phyloP scores from a whole-genome alignment of 176 grass and related monocot genomes.

The Poa annua region DNA sequence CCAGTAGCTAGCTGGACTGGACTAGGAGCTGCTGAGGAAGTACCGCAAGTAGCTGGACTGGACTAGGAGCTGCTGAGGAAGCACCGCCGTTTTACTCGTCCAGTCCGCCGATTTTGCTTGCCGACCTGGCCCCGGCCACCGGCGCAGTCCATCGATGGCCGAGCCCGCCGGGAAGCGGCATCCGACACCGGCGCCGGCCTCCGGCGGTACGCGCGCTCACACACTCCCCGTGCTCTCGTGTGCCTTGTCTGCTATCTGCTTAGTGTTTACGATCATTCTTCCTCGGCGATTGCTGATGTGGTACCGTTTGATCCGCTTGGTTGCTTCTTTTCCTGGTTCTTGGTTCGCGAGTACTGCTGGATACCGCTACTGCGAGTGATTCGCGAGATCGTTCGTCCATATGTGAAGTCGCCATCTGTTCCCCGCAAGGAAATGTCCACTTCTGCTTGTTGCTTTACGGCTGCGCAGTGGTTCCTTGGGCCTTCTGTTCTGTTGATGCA shows the following conservation, averaged over 20 bases:
- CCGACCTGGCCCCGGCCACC: background rate
- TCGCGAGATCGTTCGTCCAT: background rate
- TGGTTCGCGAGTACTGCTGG: background rate
- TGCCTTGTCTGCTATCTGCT: background rate
- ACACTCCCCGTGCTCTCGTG: background rate
- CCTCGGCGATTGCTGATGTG: background rate
- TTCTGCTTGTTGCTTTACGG: background rate
- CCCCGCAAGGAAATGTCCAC: background rate
- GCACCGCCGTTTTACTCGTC: background rate
- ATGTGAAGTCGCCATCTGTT: slow-evolving; percentile 3
- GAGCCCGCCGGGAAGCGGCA: slow-evolving; percentile 23
- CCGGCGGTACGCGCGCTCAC: background rate
- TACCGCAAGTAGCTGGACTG: background rate
- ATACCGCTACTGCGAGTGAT: background rate
- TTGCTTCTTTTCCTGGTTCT: background rate
- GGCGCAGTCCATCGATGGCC: slow-evolving; percentile 22
- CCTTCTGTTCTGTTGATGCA: slow-evolving; percentile 21
- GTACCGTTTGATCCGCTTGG: background rate
- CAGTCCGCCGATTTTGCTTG: too few relatives aligned
- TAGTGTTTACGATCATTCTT: background rate
- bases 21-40: background rate
- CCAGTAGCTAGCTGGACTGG: background rate
- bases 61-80: background rate
- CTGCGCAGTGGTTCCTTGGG: background rate
- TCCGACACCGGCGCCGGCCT: slow-evolving; percentile 16